phyloP scores from a whole-genome alignment of 129 eudicot genomes.

The Flaveria sonorensis region DNA sequence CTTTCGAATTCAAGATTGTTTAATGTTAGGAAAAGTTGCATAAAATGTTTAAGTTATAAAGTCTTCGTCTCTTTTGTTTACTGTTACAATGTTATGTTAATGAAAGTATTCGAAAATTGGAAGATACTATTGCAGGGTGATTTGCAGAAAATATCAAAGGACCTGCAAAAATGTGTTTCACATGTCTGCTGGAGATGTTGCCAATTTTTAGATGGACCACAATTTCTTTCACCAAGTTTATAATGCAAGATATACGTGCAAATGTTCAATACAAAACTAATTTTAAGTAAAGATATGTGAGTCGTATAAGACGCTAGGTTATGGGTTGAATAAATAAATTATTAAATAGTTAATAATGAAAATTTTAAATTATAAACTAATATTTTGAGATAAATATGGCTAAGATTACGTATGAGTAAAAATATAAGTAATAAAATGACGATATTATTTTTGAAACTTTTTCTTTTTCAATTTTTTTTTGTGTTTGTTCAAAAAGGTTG shows the following conservation, averaged over 20 bases:
- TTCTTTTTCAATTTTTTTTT: too few species aligned
- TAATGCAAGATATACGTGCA: neutral
- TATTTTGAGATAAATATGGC: too few species aligned
- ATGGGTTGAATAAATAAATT: too few species aligned
- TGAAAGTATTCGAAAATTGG: neutral
- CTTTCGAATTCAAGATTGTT: constrained; percentile 25
- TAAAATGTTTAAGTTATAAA: constrained; percentile 22
- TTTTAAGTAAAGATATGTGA: too few species aligned
- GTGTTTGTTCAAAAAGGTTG: too few species aligned
- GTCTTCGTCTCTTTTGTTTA: neutral
- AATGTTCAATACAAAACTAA: too few species aligned
- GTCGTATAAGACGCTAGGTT: too few species aligned
- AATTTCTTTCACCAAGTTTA: neutral
- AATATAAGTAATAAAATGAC: too few species aligned
- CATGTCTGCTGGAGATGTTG: neutral
- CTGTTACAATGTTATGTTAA: neutral
- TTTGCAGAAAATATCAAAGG: constrained; percentile 4
- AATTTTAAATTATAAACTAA: too few species aligned
- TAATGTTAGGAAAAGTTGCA: constrained; percentile 30
- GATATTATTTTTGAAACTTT: too few species aligned
- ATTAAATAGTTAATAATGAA: too few species aligned
- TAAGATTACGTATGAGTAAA: too few species aligned
- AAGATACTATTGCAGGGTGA: neutral
- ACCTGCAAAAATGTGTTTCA: neutral
- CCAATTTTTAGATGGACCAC: neutral